Percentiles rank a stretch among this genome's conserved stretches.
Conservation (phyloP, 371 early-diverging fungal genomes). For the Homolaphlyctis polyrhiza region DNA sequence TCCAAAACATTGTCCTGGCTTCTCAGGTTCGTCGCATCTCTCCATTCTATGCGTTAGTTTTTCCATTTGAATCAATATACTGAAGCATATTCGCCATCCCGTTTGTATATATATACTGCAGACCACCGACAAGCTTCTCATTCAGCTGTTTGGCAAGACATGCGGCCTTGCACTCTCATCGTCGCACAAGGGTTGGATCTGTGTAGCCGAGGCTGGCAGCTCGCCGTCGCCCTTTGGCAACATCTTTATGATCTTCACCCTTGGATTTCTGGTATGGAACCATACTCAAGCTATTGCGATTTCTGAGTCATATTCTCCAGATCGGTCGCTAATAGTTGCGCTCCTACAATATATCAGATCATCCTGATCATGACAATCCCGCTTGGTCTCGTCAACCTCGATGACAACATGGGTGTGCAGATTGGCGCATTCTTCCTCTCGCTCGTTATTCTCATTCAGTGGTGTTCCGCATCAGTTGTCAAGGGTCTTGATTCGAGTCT, state of each 20-base stretch:
- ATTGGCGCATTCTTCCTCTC: slow-evolving; percentile 34
- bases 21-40: slow-evolving; percentile 40
- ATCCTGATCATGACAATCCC: slow-evolving; percentile 25
- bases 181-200: slow-evolving; percentile 22
- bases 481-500: slow-evolving; percentile 14
- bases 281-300: not conserved
- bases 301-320: not conserved
- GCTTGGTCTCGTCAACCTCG: slow-evolving; percentile 34
- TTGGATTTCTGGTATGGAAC: slow-evolving; percentile 30
- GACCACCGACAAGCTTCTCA: slow-evolving; percentile 36
- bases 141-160: slow-evolving; percentile 36
- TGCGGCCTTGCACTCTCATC: slow-evolving; percentile 31
- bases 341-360: slow-evolving; percentile 11
- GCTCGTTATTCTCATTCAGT: slow-evolving; percentile 32
- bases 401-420: slow-evolving; percentile 40
- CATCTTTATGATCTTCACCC: slow-evolving; percentile 30
- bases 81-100: too few species aligned
- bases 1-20: slow-evolving; percentile 36
- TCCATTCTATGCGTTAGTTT: not conserved
- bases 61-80: not conserved
- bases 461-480: slow-evolving; percentile 26
- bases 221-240: slow-evolving; percentile 32
- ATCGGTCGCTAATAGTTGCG: not conserved
- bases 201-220: slow-evolving; percentile 13
- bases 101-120: too few species aligned